Evolutionary conservation across 1,284 basidiomycete genomes (phyloP), one percentile per base, ranked within the genome.

Genomic region (Entoloma clypeatum): DNA sequence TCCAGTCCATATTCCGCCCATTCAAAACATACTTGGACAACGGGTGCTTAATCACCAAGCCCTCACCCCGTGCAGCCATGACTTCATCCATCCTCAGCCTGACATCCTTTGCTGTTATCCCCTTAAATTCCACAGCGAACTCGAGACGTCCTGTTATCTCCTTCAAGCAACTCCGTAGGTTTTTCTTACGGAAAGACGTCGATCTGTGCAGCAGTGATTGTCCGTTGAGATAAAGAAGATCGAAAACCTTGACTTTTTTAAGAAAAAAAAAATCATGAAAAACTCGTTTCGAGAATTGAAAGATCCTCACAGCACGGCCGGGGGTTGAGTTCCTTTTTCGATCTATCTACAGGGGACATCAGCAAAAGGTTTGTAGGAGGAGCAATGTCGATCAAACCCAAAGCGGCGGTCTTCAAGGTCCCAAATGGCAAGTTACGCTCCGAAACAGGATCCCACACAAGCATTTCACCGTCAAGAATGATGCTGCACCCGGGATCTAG

Each of bases 381-480:
- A 41, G 3, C 5, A 31, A 26, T 27, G 10, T 14, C 24, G 1
- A 10, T 51, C 71, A 39, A 49, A 90, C 89, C 83, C 6, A 83
- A 65, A 1, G 92, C 92, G 23, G 91, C 90, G 0, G 90, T 89
- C 63, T 97, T 98, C 36, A 98, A 67, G 0, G 81, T 87, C 1
- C 93, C 94, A 51, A 98, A 97, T 0, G 92, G 88, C 8, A 94
- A 69, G 55, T 90, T 89, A 30, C 86, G 79, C 49, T 87, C 83
- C 0, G 88, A 81, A 2, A 86, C 70, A 0, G 93, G 93, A 59
- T 97, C 93, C 87, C 89, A 96, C 2, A 94, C 94, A 29, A 98
- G 68, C 93, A 98, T 96, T 61, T 98, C 94, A 0, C 94, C 93
- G 52, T 97, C 93, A 11, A 97, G 65, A 31, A 97, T 90, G 52